phyloP scores from a whole-genome alignment of 1,284 basidiomycete genomes.

The Marasmius sp. region DNA sequence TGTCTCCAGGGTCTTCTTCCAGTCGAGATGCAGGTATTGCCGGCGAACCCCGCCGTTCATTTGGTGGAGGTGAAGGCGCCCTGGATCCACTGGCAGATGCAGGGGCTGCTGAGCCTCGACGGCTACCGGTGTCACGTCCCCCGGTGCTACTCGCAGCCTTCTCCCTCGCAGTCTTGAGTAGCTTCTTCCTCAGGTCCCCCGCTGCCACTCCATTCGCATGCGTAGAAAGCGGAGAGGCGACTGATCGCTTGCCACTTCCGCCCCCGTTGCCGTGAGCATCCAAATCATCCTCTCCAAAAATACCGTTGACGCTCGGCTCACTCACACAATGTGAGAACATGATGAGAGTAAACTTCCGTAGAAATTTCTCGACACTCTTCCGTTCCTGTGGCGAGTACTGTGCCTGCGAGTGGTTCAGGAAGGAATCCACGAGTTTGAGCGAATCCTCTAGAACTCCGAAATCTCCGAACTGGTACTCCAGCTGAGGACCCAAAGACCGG shows the following conservation, averaged over 20 bases:
- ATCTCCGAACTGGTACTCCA: conserved; percentile 82
- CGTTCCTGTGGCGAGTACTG: conserved; percentile 80
- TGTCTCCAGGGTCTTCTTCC: conserved; percentile 38
- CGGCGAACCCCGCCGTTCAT: conserved; percentile 26
- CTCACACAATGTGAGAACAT: conserved; percentile 77
- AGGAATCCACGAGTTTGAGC: conserved; percentile 87
- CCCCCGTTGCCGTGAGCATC: conserved; percentile 43
- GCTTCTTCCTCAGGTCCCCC: conserved; percentile 75
- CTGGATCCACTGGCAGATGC: conserved; percentile 40
- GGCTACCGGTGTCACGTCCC: conserved; percentile 18
- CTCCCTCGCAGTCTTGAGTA: conserved; percentile 71
- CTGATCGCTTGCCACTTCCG: conserved; percentile 44
- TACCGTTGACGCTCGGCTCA: conserved; percentile 72
- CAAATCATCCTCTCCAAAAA: conserved; percentile 48
- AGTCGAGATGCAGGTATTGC: conserved; percentile 18
- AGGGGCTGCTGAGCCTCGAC: conserved; percentile 23
- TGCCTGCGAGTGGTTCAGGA: conserved; percentile 82
- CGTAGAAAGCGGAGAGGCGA: conserved; percentile 36
- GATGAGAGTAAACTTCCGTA: conserved; percentile 83
- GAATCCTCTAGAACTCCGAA: conserved; percentile 83
- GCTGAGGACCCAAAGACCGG: conserved; percentile 65
- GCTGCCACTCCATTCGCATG: conserved; percentile 53
- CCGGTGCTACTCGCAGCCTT: conserved; percentile 27
- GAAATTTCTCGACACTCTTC: conserved; percentile 81
- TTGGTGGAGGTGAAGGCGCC: conserved; percentile 35